Conservation (phyloP, 176 grass and related monocot species). For the Carex parvula region DNA sequence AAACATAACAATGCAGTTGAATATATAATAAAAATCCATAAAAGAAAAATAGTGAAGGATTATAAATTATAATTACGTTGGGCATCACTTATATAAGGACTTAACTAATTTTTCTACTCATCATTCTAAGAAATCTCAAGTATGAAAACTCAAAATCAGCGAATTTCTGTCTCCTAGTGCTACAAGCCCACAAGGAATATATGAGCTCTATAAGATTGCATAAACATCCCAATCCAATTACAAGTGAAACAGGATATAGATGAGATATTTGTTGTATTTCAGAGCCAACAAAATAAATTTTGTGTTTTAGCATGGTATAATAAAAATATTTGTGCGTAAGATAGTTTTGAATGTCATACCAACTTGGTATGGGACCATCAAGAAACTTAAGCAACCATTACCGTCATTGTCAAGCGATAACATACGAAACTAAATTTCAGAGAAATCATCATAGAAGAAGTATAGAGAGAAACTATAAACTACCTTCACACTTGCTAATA, state of each 20-base stretch:
- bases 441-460: constrained; percentile 1
- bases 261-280: no score
- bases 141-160: not conserved
- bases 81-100: not conserved
- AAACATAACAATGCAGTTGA: not conserved
- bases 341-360: not conserved
- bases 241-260: no score
- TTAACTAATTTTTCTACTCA: not conserved
- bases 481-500: constrained; percentile 90
- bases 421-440: not conserved
- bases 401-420: no score
- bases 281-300: not conserved
- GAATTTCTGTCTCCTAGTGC: not conserved
- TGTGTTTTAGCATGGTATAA: not conserved
- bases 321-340: not conserved
- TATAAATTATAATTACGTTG: not conserved
- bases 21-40: not conserved
- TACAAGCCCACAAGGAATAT: not conserved
- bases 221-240: not conserved
- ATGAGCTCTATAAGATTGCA: not conserved
- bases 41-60: not conserved
- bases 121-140: not conserved
- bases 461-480: not conserved
- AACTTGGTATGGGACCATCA: no score
- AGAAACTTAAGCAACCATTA: no score